These are phyloP conservation scores for Bjerkandera adusta DNA, from an alignment of 1,284 basidiomycete genomes.

Conservation along the genomic window DNA sequence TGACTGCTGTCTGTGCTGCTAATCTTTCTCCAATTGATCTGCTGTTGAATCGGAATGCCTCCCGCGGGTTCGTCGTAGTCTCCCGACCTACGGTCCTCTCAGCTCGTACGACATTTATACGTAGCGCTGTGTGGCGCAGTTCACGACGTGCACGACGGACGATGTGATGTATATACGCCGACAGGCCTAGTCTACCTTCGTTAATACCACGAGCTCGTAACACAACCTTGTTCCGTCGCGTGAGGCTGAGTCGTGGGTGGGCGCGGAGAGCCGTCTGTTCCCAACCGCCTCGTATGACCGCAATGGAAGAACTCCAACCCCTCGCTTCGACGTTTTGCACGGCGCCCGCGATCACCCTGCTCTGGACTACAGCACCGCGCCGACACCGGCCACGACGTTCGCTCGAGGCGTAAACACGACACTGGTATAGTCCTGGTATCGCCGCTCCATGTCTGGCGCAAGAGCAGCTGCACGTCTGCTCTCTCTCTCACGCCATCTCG, in stretches of 20 bases:
- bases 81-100: constrained; percentile 14
- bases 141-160: constrained; percentile 10
- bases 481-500: constrained; percentile 15
- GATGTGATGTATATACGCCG: constrained; percentile 15
- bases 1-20: neutral
- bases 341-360: too few species aligned
- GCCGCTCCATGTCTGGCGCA: constrained; percentile 1
- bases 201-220: constrained; percentile 23
- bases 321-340: too few species aligned
- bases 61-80: constrained; percentile 13
- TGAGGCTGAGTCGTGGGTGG: too few species aligned
- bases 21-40: neutral
- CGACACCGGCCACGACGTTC: too few species aligned
- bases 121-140: neutral
- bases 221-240: too few species aligned
- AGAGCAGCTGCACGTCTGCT: constrained; percentile 15
- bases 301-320: too few species aligned
- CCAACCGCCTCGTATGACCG: too few species aligned
- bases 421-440: too few species aligned
- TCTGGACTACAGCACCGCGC: too few species aligned
- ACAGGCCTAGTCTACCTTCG: constrained; percentile 19
- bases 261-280: too few species aligned
- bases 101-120: constrained; percentile 10
- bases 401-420: too few species aligned
- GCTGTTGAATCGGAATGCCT: constrained; percentile 7